Evolutionary conservation across 1,284 basidiomycete genomes (phyloP).

Genomic region (Ceratobasidium theobromae): DNA sequence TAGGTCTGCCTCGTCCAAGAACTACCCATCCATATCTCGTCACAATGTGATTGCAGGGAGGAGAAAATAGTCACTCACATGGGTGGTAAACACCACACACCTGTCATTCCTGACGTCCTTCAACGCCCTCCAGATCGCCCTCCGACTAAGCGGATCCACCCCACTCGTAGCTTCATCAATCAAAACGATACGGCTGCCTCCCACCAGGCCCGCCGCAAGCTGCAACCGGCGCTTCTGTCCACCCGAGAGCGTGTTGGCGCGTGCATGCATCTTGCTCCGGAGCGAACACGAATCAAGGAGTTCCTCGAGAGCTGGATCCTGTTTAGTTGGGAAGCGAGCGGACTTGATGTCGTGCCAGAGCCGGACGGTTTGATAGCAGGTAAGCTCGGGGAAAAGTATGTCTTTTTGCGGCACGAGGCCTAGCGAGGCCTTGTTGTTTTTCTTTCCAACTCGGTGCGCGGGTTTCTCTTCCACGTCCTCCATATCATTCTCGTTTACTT

Average conservation of each 20-base stretch:
- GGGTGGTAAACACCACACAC: slow-evolving; percentile 69
- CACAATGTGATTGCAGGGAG: not conserved
- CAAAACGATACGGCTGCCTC: slow-evolving; percentile 65
- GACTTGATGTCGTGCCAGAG: slow-evolving; percentile 76
- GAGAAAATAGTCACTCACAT: slow-evolving; percentile 47
- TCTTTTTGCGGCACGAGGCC: slow-evolving; percentile 84
- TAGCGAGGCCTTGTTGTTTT: slow-evolving; percentile 60
- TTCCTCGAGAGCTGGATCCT: slow-evolving; percentile 47
- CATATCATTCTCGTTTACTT: slow-evolving; percentile 41
- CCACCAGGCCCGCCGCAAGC: slow-evolving; percentile 72
- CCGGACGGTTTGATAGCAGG: slow-evolving; percentile 68
- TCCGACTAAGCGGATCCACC: slow-evolving; percentile 74
- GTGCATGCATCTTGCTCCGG: slow-evolving; percentile 62
- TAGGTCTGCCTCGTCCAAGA: slow-evolving; percentile 79
- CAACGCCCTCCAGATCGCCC: slow-evolving; percentile 74
- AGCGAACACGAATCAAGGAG: slow-evolving; percentile 72
- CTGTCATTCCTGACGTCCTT: slow-evolving; percentile 64
- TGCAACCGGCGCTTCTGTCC: slow-evolving; percentile 83
- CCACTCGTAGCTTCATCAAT: slow-evolving; percentile 77
- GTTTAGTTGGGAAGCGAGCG: slow-evolving; percentile 46
- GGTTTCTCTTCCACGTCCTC: too few relatives aligned
- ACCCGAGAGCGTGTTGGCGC: slow-evolving; percentile 67
- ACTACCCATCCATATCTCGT: slow-evolving; percentile 45
- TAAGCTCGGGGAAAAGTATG: slow-evolving; percentile 75
- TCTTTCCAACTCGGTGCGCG: too few relatives aligned